Evolutionary conservation across 2,329 filamentous ascomycete genomes (phyloP).

Genomic region (Aspergillus quadrilineatus): DNA sequence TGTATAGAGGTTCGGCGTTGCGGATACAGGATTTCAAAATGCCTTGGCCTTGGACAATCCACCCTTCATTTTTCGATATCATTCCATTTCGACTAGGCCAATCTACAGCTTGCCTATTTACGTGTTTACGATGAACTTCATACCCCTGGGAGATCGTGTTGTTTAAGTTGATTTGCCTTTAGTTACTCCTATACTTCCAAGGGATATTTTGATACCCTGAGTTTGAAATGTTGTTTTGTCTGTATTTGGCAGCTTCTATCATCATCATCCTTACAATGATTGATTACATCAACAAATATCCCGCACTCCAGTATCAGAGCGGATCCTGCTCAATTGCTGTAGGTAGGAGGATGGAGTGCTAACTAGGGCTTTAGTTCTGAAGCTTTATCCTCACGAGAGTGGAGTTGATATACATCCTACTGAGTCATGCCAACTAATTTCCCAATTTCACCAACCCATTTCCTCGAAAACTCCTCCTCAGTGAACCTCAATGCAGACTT

Average conservation of each 20-base stretch:
- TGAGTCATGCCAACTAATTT: conserved; percentile 59
- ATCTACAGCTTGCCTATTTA: conserved; percentile 6
- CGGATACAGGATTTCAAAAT: conserved; percentile 20
- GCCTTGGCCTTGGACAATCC: conserved; percentile 1
- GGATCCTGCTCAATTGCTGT: neutral
- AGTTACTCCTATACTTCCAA: conserved; percentile 6
- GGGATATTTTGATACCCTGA: conserved; percentile 8
- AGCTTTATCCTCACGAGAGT: too few relatives aligned
- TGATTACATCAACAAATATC: neutral
- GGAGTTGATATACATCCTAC: too few relatives aligned
- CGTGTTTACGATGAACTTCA: conserved; percentile 25
- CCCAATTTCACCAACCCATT: conserved; percentile 75
- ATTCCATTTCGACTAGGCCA: too few relatives aligned
- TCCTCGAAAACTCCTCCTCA: conserved; percentile 76
- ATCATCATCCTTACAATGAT: too few relatives aligned
- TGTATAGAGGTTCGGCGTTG: conserved; percentile 24
- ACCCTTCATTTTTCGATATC: neutral
- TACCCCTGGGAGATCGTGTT: conserved; percentile 21
- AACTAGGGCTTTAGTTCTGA: too few relatives aligned
- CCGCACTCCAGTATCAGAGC: too few relatives aligned
- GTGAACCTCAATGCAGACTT: conserved; percentile 80
- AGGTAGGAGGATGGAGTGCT: neutral
- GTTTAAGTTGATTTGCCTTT: neutral
- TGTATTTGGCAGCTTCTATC: neutral
- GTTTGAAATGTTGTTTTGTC: neutral